These are phyloP conservation scores for Auriscalpium vulgare DNA, from an alignment of 768 basidiomycete species.

Conservation along the genomic window DNA sequence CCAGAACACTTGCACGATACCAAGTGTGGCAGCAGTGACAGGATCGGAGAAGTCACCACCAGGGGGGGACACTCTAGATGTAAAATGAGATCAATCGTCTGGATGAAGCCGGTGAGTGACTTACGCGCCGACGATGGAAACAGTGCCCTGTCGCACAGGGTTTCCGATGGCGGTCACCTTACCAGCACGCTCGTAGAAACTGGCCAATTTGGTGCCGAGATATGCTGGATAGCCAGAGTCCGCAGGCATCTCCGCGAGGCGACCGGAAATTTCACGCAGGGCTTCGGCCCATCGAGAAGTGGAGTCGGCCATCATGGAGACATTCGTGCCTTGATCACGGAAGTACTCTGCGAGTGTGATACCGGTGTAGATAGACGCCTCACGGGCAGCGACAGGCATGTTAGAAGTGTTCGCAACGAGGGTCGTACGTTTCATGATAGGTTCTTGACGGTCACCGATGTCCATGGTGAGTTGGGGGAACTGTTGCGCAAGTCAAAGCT, in stretches of 20 bases:
- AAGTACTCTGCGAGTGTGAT: conserved; percentile 99
- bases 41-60: conserved; percentile 99
- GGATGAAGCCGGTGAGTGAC: conserved; percentile 26
- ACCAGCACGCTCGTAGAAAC: conserved; percentile 98
- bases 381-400: conserved; percentile 99
- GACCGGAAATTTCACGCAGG: conserved; percentile 97
- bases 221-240: conserved; percentile 99
- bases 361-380: conserved; percentile 99
- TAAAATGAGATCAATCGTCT: conserved; percentile 5
- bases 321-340: conserved; percentile 97
- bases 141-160: conserved; percentile 82
- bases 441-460: conserved; percentile 86
- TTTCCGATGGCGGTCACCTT: conserved; percentile 91
- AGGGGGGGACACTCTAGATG: conserved; percentile 83
- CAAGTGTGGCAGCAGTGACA: conserved; percentile 92
- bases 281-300: conserved; percentile 99
- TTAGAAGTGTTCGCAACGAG: conserved; percentile 99
- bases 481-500: conserved; percentile 23
- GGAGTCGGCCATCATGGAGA: conserved; percentile 99
- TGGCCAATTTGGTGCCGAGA: conserved; percentile 88
- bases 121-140: conserved; percentile 98
- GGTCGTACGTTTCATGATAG: conserved; percentile 99
- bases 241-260: conserved; percentile 98
- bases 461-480: conserved; percentile 94
- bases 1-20: conserved; percentile 99